Percentiles rank a stretch among this genome's conserved stretches.
These are phyloP conservation scores for Cyberlindnera maritima DNA, from an alignment of 805 yeast genomes.

Conservation along the genomic window DNA sequence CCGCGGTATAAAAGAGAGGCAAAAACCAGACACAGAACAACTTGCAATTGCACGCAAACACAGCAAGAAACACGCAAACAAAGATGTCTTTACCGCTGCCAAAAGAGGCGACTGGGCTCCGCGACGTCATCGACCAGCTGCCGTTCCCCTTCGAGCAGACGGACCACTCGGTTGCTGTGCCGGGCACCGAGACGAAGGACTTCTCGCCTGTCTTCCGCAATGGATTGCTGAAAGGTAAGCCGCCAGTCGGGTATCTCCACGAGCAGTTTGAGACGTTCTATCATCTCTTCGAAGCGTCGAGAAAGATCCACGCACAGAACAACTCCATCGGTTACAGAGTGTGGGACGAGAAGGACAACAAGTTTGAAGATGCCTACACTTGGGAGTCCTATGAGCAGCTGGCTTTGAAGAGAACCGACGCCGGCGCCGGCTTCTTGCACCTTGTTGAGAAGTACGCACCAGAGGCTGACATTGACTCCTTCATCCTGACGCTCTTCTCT, in stretches of 20 bases:
- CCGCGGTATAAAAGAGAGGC: too few species aligned
- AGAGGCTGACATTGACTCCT: slow-evolving; percentile 33
- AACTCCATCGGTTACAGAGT: slow-evolving; percentile 48
- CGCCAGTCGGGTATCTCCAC: slow-evolving; percentile 38
- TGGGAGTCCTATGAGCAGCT: slow-evolving; percentile 43
- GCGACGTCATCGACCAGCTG: slow-evolving; percentile 19
- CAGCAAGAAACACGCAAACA: not conserved
- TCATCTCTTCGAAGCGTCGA: slow-evolving; percentile 43
- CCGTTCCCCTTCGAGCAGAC: slow-evolving; percentile 18
- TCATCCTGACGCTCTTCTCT: slow-evolving; percentile 54
- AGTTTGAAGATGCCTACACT: slow-evolving; percentile 40
- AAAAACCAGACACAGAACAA: too few species aligned
- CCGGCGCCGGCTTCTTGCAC: slow-evolving; percentile 56
- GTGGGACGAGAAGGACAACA: slow-evolving; percentile 31
- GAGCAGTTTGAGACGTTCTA: slow-evolving; percentile 43
- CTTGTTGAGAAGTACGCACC: slow-evolving; percentile 38
- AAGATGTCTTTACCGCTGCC: slow-evolving; percentile 8
- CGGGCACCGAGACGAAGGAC: slow-evolving; percentile 34
- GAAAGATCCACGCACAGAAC: slow-evolving; percentile 32
- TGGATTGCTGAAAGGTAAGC: slow-evolving; percentile 29
- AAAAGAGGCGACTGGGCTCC: slow-evolving; percentile 6
- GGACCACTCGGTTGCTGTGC: slow-evolving; percentile 23
- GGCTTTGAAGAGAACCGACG: slow-evolving; percentile 39
- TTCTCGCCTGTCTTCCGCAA: slow-evolving; percentile 53
- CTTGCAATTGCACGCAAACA: not conserved